phyloP scores from a whole-genome alignment of 2,329 filamentous ascomycete genomes.

The Aspergillus sp. region DNA sequence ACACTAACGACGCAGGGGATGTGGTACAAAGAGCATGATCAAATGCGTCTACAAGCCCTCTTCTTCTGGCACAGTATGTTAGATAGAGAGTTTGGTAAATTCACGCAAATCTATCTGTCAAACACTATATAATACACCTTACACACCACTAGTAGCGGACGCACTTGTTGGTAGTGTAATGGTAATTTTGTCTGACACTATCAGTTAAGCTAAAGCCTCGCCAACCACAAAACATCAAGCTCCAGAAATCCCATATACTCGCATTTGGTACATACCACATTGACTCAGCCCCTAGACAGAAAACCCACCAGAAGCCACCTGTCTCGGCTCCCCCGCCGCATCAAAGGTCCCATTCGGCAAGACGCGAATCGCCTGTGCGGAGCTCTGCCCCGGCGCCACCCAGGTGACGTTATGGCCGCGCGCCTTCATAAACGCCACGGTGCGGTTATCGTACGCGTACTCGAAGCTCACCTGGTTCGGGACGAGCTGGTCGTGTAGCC shows the following conservation, averaged over 20 bases:
- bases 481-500: conserved; percentile 79
- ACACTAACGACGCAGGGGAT: too few relatives aligned
- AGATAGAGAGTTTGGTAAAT: too few relatives aligned
- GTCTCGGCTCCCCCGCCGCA: conserved; percentile 73
- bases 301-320: conserved; percentile 67
- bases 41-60: too few relatives aligned
- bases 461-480: conserved; percentile 71
- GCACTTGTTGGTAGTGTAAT: too few relatives aligned
- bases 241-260: neutral
- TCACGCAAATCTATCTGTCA: too few relatives aligned
- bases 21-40: too few relatives aligned
- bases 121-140: too few relatives aligned
- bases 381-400: conserved; percentile 62
- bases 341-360: conserved; percentile 69
- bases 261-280: neutral
- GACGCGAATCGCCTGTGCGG: conserved; percentile 68
- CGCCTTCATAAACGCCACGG: conserved; percentile 60
- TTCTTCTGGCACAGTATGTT: too few relatives aligned
- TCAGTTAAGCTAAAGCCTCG: too few relatives aligned
- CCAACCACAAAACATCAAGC: neutral
- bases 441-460: conserved; percentile 63
- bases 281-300: conserved; percentile 40
- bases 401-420: conserved; percentile 72
- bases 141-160: too few relatives aligned
- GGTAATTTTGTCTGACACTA: too few relatives aligned